phyloP scores from a whole-genome alignment of 1,284 basidiomycete species.

The Lignosus rhinocerotis region DNA sequence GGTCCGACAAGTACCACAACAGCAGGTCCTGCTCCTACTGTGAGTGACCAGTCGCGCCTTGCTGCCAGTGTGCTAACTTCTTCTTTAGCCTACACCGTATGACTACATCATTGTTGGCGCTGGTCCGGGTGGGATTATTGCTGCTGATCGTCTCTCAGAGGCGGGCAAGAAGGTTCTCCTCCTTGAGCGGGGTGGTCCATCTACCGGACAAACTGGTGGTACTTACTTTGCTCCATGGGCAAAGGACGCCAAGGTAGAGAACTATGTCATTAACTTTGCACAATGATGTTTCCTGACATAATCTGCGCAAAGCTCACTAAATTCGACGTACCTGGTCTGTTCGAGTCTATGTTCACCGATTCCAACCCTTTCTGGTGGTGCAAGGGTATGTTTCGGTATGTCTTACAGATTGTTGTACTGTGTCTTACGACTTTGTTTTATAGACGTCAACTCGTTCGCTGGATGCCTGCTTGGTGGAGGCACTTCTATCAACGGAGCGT shows the following conservation, averaged over 20 bases:
- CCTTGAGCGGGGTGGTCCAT: constrained; percentile 62
- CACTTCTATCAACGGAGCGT: constrained; percentile 65
- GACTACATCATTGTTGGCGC: constrained; percentile 66
- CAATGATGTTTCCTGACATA: not conserved
- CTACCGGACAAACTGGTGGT: constrained; percentile 61
- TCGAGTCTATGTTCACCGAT: constrained; percentile 64
- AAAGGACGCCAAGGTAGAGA: constrained; percentile 45
- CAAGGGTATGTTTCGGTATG: constrained; percentile 39
- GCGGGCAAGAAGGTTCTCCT: constrained; percentile 63
- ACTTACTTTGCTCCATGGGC: constrained; percentile 56
- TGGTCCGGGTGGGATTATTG: constrained; percentile 49
- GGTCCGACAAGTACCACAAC: constrained; percentile 31
- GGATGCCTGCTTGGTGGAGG: constrained; percentile 66
- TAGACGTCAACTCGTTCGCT: constrained; percentile 60
- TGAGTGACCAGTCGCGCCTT: constrained; percentile 20
- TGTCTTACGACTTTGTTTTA: not conserved
- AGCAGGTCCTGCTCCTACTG: constrained; percentile 39
- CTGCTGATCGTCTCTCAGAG: constrained; percentile 60
- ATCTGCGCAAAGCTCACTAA: constrained; percentile 49
- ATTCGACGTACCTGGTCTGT: constrained; percentile 64
- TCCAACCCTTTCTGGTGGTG: constrained; percentile 63
- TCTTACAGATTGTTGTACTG: not conserved
- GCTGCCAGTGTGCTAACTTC: not conserved
- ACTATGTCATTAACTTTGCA: not conserved
- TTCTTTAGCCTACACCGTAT: constrained; percentile 42